These are phyloP conservation scores for Actinomortierella ambigua DNA, from an alignment of 371 early-diverging fungal genomes.

Conservation along the genomic window DNA sequence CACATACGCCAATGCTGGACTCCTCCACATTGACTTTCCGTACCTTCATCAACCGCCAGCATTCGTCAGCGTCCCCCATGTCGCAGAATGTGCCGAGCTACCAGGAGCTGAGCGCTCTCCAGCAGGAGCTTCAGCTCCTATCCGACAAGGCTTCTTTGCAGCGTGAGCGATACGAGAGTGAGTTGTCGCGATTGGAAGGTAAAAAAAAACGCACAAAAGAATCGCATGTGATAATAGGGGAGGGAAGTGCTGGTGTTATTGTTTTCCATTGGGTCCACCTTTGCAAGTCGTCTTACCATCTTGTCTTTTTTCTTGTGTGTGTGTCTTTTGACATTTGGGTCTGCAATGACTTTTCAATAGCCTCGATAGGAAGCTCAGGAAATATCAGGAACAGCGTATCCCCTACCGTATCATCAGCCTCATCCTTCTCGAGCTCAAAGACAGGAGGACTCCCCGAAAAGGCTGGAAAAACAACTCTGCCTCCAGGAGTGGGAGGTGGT, in stretches of 20 bases:
- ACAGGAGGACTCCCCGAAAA: constrained; percentile 7
- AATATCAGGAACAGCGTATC: constrained; percentile 9
- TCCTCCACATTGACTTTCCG: constrained; percentile 35
- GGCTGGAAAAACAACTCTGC: no score
- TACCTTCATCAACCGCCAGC: constrained; percentile 21
- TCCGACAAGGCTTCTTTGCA: constrained; percentile 25
- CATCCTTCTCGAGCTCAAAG: constrained; percentile 28
- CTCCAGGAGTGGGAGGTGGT: no score
- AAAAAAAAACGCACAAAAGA: no score
- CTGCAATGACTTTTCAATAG: no score
- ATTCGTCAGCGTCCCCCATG: constrained; percentile 18
- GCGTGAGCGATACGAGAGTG: constrained; percentile 22
- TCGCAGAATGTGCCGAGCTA: constrained; percentile 25
- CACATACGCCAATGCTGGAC: constrained; percentile 22
- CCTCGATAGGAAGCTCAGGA: no score
- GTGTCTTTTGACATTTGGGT: no score
- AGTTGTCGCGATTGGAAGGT: constrained; percentile 24
- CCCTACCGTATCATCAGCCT: constrained; percentile 29
- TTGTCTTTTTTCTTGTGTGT: no score
- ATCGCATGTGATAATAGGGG: no score
- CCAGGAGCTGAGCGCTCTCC: constrained; percentile 22
- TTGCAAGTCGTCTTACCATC: no score
- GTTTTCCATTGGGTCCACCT: no score
- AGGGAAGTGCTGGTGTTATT: no score
- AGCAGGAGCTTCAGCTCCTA: constrained; percentile 32